phyloP scores from a whole-genome alignment of 352 stramenopile genomes.

The Porosira glacialis region DNA sequence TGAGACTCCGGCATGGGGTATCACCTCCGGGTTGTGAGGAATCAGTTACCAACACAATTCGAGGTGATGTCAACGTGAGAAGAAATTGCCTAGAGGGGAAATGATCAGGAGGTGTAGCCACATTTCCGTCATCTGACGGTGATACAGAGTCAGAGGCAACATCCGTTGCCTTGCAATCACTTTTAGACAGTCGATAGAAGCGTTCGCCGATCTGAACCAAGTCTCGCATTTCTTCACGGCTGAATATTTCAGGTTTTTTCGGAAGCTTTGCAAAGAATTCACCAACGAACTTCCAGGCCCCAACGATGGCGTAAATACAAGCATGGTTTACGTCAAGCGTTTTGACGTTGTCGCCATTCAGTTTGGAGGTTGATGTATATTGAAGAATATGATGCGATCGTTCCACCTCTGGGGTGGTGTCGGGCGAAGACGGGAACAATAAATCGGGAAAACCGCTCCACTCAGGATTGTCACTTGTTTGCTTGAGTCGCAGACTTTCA shows the following conservation, averaged over 20 bases:
- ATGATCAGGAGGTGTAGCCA: neutral
- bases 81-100: conserved; percentile 52
- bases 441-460: conserved; percentile 41
- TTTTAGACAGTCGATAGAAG: conserved; percentile 45
- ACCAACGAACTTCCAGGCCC: conserved; percentile 49
- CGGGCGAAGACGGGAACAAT: conserved; percentile 28
- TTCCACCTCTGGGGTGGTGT: conserved; percentile 2
- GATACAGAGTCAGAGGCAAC: neutral
- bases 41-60: conserved; percentile 56
- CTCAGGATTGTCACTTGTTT: conserved; percentile 29
- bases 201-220: conserved; percentile 71
- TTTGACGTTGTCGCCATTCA: conserved; percentile 65
- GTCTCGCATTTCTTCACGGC: conserved; percentile 36
- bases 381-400: conserved; percentile 51
- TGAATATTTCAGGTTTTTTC: conserved; percentile 49
- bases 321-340: conserved; percentile 56
- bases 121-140: neutral
- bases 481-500: conserved; percentile 35
- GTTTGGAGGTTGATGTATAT: conserved; percentile 56
- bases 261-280: conserved; percentile 64
- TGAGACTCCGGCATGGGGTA: conserved; percentile 26
- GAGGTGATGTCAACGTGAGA: conserved; percentile 54
- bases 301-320: conserved; percentile 66
- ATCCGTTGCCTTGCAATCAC: conserved; percentile 7
- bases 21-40: conserved; percentile 12